Evolutionary conservation across 2,329 filamentous ascomycete species (phyloP).

Genomic region (Talaromyces pinophilus): DNA sequence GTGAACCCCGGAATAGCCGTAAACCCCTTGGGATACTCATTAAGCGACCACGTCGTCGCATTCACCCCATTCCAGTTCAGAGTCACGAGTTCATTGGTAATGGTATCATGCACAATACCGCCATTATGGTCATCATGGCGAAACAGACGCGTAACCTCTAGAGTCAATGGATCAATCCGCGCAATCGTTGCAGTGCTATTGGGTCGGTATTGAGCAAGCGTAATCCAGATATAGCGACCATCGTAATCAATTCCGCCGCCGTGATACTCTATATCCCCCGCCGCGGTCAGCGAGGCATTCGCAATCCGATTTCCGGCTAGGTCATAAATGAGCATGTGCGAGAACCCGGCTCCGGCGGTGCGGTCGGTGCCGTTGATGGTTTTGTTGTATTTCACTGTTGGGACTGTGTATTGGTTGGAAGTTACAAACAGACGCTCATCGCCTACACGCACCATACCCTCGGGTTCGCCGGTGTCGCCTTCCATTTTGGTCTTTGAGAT

Average conservation of each 20-base stretch:
- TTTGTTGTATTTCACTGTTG: slow-evolving; percentile 46
- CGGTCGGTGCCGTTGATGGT: slow-evolving; percentile 66
- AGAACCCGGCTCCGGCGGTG: slow-evolving; percentile 47
- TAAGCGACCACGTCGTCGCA: slow-evolving; percentile 38
- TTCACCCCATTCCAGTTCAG: slow-evolving; percentile 53
- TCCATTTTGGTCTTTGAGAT: slow-evolving; percentile 48
- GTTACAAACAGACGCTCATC: slow-evolving; percentile 50
- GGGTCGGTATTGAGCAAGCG: slow-evolving; percentile 52
- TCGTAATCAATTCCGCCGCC: slow-evolving; percentile 55
- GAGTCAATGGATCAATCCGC: slow-evolving; percentile 40
- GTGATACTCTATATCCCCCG: slow-evolving; percentile 48
- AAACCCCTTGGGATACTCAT: slow-evolving; percentile 34
- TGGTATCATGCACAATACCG: slow-evolving; percentile 48
- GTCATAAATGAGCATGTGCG: slow-evolving; percentile 51
- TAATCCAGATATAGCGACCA: slow-evolving; percentile 51
- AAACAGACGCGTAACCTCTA: slow-evolving; percentile 41
- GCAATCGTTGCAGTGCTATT: slow-evolving; percentile 51
- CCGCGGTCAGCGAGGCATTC: slow-evolving; percentile 47
- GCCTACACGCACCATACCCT: slow-evolving; percentile 50
- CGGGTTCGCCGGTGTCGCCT: slow-evolving; percentile 53
- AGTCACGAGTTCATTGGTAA: slow-evolving; percentile 40
- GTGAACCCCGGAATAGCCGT: slow-evolving; percentile 28
- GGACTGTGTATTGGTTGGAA: slow-evolving; percentile 47
- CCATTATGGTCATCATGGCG: slow-evolving; percentile 49
- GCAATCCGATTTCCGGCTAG: slow-evolving; percentile 46